A percentile compares a stretch with the other conserved stretches of the same genome.
Evolutionary conservation across 2,329 filamentous ascomycete species (phyloP).

Genomic region (Drechslerella dactyloides): DNA sequence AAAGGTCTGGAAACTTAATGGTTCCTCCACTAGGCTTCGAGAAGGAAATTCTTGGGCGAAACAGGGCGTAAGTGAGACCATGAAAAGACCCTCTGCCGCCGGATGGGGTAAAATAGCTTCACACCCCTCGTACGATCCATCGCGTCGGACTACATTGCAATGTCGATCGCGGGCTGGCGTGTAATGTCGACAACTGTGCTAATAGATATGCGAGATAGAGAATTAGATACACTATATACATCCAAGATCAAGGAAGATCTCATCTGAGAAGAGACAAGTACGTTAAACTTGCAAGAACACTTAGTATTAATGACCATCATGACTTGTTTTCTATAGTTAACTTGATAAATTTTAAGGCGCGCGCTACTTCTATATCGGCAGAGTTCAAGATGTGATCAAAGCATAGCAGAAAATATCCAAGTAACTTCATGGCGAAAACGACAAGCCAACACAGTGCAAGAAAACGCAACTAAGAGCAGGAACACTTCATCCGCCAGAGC

Average conservation of each 20-base stretch:
- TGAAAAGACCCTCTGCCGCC: neutral
- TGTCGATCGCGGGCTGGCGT: too few relatives aligned
- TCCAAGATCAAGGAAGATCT: neutral
- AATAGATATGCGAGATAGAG: too few relatives aligned
- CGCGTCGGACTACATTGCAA: too few relatives aligned
- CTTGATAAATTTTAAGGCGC: slow-evolving; percentile 19
- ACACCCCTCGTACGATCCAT: too few relatives aligned
- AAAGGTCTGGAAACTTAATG: too few relatives aligned
- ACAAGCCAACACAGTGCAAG: slow-evolving; percentile 1
- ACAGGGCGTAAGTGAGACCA: neutral
- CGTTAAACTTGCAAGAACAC: neutral
- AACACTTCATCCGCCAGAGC: slow-evolving; percentile 14
- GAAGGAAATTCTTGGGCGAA: neutral
- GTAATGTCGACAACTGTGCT: too few relatives aligned
- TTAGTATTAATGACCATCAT: slow-evolving; percentile 19
- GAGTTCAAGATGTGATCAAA: slow-evolving; percentile 8
- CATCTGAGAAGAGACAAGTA: slow-evolving; percentile 18
- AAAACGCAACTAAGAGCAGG: neutral
- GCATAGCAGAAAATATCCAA: neutral
- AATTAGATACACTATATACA: too few relatives aligned
- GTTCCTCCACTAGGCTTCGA: too few relatives aligned
- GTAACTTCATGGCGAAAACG: slow-evolving; percentile 26
- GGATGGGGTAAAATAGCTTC: neutral
- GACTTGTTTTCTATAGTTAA: slow-evolving; percentile 24
- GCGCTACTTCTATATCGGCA: slow-evolving; percentile 40